phyloP scores from a whole-genome alignment of 768 basidiomycete genomes.

The Artomyces pyxidatus region DNA sequence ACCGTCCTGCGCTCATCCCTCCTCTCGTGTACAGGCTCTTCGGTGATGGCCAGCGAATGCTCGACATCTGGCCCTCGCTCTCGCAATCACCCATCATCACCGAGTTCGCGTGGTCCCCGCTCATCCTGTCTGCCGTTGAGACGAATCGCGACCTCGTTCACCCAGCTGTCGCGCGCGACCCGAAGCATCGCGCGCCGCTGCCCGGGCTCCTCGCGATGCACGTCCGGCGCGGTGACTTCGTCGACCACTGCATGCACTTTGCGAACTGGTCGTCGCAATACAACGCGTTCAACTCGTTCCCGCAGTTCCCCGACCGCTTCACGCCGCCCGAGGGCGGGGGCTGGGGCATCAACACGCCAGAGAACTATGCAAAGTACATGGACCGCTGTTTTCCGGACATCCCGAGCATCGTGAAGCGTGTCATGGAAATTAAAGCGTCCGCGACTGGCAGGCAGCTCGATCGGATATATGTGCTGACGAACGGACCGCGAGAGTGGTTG shows the following conservation, averaged over 20 bases:
- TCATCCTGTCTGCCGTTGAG: slow-evolving; percentile 25
- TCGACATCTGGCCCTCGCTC: slow-evolving; percentile 28
- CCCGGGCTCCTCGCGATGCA: slow-evolving; percentile 38
- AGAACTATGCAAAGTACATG: slow-evolving; percentile 24
- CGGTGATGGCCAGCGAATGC: slow-evolving; percentile 24
- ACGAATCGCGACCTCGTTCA: slow-evolving; percentile 22
- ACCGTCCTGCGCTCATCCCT: neutral
- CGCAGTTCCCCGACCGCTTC: slow-evolving; percentile 31
- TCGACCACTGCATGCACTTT: slow-evolving; percentile 33
- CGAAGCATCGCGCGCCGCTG: slow-evolving; percentile 16
- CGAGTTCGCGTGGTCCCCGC: slow-evolving; percentile 31
- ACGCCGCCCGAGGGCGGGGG: slow-evolving; percentile 21
- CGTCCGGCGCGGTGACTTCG: slow-evolving; percentile 42
- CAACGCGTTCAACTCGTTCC: slow-evolving; percentile 38
- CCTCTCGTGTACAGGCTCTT: slow-evolving; percentile 21
- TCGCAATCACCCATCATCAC: slow-evolving; percentile 26
- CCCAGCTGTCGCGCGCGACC: slow-evolving; percentile 3
- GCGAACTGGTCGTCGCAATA: slow-evolving; percentile 26
- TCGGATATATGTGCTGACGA: slow-evolving; percentile 40
- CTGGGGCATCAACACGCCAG: slow-evolving; percentile 13
- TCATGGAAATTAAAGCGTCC: slow-evolving; percentile 24
- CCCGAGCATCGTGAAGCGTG: slow-evolving; percentile 32
- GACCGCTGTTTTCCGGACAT: slow-evolving; percentile 35
- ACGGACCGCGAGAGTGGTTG: slow-evolving; percentile 34
- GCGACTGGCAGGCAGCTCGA: slow-evolving; percentile 21